Conservation (phyloP, 2,329 filamentous ascomycete genomes). For the Exserohilum turcica region DNA sequence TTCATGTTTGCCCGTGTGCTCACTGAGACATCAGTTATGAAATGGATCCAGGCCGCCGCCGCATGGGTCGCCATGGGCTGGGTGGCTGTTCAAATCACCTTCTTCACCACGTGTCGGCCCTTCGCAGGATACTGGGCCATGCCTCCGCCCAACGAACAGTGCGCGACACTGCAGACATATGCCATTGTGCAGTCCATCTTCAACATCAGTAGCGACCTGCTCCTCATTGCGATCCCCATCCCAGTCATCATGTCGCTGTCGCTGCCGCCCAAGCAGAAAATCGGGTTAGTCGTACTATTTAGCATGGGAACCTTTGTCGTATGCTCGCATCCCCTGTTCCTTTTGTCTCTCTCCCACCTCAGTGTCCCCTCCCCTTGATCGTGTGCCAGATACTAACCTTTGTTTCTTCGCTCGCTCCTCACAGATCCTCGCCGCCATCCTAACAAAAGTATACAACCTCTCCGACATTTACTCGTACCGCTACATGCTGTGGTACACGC, state of each 20-base stretch:
- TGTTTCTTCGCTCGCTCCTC: neutral
- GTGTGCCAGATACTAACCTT: constrained; percentile 5
- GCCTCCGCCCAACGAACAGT: constrained; percentile 60
- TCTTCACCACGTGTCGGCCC: constrained; percentile 60
- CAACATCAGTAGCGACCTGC: constrained; percentile 65
- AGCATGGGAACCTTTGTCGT: constrained; percentile 59
- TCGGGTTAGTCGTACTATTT: constrained; percentile 58
- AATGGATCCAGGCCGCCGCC: constrained; percentile 55
- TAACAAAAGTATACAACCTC: constrained; percentile 58
- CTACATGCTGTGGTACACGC: constrained; percentile 58
- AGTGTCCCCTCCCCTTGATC: no score
- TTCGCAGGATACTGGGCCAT: constrained; percentile 64
- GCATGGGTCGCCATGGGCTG: constrained; percentile 57
- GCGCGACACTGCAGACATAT: constrained; percentile 62
- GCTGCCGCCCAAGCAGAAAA: constrained; percentile 58
- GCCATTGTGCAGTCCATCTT: constrained; percentile 64
- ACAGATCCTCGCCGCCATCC: constrained; percentile 49
- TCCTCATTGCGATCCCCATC: constrained; percentile 64
- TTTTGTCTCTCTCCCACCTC: neutral
- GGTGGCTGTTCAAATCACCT: constrained; percentile 60
- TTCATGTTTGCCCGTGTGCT: constrained; percentile 63
- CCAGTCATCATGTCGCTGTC: constrained; percentile 59
- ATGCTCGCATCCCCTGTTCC: constrained; percentile 7
- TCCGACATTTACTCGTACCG: constrained; percentile 47
- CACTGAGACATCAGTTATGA: constrained; percentile 52